These are phyloP conservation scores for Podila clonocystis DNA, from an alignment of 192 early-diverging fungal genomes.

Conservation along the genomic window DNA sequence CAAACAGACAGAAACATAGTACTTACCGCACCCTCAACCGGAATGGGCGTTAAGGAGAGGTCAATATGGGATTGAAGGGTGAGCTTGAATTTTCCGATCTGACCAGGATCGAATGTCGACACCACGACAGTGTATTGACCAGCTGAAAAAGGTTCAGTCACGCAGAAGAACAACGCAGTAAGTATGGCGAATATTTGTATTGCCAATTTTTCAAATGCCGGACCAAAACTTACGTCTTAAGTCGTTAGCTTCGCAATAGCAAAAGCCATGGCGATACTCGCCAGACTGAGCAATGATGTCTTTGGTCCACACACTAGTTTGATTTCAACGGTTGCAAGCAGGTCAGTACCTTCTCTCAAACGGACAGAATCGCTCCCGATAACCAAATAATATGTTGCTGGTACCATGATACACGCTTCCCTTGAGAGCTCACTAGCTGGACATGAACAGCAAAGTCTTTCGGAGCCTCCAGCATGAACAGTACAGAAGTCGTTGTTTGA, in stretches of 20 bases:
- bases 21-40: conserved; percentile 79
- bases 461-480: conserved; percentile 75
- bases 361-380: background rate
- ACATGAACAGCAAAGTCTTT: conserved; percentile 74
- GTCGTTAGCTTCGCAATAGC: conserved; percentile 71
- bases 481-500: conserved; percentile 34
- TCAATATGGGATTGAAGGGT: conserved; percentile 64
- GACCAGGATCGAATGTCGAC: conserved; percentile 80
- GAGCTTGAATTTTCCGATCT: conserved; percentile 75
- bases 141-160: conserved; percentile 44
- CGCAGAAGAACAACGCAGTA: background rate
- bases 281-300: conserved; percentile 78
- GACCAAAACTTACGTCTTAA: conserved; percentile 60
- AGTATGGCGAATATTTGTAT: background rate
- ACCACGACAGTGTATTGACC: conserved; percentile 83
- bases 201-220: background rate
- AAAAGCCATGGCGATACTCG: conserved; percentile 82
- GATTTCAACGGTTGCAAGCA: background rate
- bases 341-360: background rate
- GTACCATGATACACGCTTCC: conserved; percentile 76
- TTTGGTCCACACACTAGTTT: conserved; percentile 55
- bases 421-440: conserved; percentile 70
- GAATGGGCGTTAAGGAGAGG: conserved; percentile 66
- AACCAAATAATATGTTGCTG: conserved; percentile 1
- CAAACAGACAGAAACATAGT: background rate